Evolutionary conservation across 1,284 basidiomycete species (phyloP).

Genomic region (Afroboletus lepidellus): DNA sequence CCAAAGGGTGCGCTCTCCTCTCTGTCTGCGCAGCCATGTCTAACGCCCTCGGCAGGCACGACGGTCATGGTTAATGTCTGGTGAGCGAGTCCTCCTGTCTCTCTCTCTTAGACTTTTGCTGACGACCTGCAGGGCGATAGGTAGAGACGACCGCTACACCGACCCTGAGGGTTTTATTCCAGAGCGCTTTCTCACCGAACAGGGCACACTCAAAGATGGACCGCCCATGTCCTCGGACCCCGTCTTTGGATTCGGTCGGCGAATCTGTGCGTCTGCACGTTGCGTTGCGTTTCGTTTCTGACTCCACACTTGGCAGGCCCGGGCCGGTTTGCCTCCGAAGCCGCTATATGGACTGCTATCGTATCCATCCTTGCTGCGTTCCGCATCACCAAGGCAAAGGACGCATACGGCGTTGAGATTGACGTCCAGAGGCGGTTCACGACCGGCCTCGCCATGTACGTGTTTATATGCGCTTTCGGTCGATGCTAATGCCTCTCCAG

Average conservation of each 20-base stretch:
- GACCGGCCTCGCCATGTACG: slow-evolving; percentile 34
- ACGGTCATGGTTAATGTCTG: neutral
- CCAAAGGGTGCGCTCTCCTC: neutral
- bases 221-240: slow-evolving; percentile 36
- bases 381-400: slow-evolving; percentile 37
- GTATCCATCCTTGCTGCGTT: slow-evolving; percentile 40
- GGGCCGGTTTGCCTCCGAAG: slow-evolving; percentile 26
- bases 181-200: neutral
- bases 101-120: neutral
- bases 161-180: neutral
- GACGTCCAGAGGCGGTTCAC: slow-evolving; percentile 34
- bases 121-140: neutral
- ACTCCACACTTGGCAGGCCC: slow-evolving; percentile 17
- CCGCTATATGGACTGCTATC: slow-evolving; percentile 22
- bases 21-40: too few species aligned
- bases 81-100: neutral
- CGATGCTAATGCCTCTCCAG: slow-evolving; percentile 10
- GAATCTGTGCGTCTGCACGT: slow-evolving; percentile 23
- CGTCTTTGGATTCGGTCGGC: slow-evolving; percentile 42
- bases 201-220: slow-evolving; percentile 19
- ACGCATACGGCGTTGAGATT: slow-evolving; percentile 33
- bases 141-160: neutral
- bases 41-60: neutral
- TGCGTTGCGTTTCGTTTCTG: neutral
- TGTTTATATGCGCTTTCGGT: neutral